Base-by-base conservation (phyloP, 306 rosid genomes). In the Pterocarpus santalinus region DNA sequence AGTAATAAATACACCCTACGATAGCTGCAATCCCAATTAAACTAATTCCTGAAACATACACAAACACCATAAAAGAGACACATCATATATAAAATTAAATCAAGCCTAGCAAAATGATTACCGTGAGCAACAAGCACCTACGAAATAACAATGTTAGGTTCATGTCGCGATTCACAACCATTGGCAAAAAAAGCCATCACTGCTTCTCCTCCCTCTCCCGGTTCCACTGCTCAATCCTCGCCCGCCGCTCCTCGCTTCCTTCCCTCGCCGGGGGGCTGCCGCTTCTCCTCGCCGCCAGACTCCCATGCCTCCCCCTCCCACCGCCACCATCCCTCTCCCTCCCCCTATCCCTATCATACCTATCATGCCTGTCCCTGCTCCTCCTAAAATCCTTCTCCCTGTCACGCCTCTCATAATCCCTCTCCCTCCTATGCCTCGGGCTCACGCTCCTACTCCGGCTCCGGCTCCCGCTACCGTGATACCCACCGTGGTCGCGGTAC, bases 141-240 rank as follows among this genome's bases (percentile, higher is more conserved):
- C 2, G 14, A 52, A 78, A n/a, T 1, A 55, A 78, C 8, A 66
- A 34, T 60, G 14, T 34, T 36, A 66, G 75, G 73, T 7, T 38
- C 53, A 58, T 39, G 41, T 66, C 35, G 33, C 1, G 28, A 8
- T 5, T 36, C 46, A n/a, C 16, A 13, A 46, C 30, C 28, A 52
- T 36, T 5, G 67, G 3, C 41, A 47, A 69, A 32, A 30, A 44
- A 57, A 49, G 2, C 30, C 35, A 13, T 87, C 87, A 80, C 43
- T 14, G 81, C 53, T 75, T 89, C 81, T 85, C 89, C 85, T 91
- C 95, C 72, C 82, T 87, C 73, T 91, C 95, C 34, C 91, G 85
- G 70, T 91, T 91, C 95, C 95, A 91, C 79, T 89, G 93, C 77
- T 89, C 93, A 6, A 91, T 91, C 75, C 96, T 88, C 3, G 96